Base-by-base conservation (phyloP, 2,329 filamentous ascomycete species). In the Boeremia lycopersici region DNA sequence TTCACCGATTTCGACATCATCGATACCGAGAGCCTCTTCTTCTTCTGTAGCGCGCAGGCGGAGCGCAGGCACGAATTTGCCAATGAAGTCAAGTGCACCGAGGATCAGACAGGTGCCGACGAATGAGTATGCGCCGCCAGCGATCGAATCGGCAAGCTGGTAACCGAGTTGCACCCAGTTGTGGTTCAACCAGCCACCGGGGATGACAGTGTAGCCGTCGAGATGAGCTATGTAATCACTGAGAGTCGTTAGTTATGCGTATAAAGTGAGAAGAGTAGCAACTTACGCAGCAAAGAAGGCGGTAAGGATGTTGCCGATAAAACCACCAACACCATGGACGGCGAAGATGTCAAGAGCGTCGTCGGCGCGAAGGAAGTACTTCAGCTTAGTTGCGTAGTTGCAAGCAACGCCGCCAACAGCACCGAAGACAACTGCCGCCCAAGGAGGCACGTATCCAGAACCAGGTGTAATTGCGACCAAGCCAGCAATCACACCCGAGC, bases 361-460 rank as follows among this genome's bases (percentile, higher is more conserved):
- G 68, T 96, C 91, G 63, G 93, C 87, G 51, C 84, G 81, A 45
- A 96, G 79, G 56, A 91, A 78, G 75, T 93, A 96, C 79, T 96
- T 96, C 68, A 96, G 82, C 79, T 96, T 95, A 15, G 91, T 96
- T 29, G 89, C 91, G 71, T 95, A 96, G 77, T 96, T 96, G 81
- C 90, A 91, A 48, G 89, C 86, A 35, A 84, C 80, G 31, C 90
- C 91, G 43, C 90, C 91, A 13, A 90, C 80, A 19, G 91, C 79
- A 60, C 91, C 91, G 66, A 89, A 95, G 49, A 93, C 78, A 26
- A 96, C 85, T 2, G 91, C 89, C 3, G 91, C 84, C 91, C 91
- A 96, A 1, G 89, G 84, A 9, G 91, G 90, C 12, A 96, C 91
- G 71, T 84, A 96, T 71, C 89, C 92, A 52, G 91, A 95, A 29